Conservation (phyloP, 1,284 basidiomycete species). For the Phylloboletellus chloephorus region DNA sequence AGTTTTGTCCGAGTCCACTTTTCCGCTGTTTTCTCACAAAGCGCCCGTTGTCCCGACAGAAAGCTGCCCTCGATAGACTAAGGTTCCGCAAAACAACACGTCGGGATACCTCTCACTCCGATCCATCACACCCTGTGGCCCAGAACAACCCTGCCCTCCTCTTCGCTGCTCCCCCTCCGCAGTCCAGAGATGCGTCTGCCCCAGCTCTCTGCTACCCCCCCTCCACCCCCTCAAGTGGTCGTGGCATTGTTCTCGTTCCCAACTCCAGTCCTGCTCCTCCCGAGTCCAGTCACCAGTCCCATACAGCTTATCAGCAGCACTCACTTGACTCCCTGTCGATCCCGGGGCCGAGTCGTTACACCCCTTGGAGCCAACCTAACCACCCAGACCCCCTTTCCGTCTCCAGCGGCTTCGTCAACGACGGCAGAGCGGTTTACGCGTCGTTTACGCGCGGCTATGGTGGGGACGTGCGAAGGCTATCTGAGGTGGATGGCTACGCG, state of each 20-base stretch:
- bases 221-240: constrained; percentile 32
- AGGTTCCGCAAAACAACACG: constrained; percentile 51
- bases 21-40: constrained; percentile 31
- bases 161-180: constrained; percentile 40
- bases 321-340: constrained; percentile 41
- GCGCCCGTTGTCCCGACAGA: constrained; percentile 39
- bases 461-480: constrained; percentile 30
- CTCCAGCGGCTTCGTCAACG: constrained; percentile 53
- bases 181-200: constrained; percentile 53
- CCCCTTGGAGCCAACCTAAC: constrained; percentile 35
- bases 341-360: constrained; percentile 35
- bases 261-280: constrained; percentile 59
- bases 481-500: constrained; percentile 35
- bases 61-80: constrained; percentile 54
- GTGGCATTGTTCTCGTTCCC: constrained; percentile 61
- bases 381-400: constrained; percentile 52
- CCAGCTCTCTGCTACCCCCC: constrained; percentile 42
- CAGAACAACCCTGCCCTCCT: constrained; percentile 22
- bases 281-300: constrained; percentile 34
- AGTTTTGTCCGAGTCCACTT: constrained; percentile 26
- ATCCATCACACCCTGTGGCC: constrained; percentile 33
- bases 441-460: constrained; percentile 44
- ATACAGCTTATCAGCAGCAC: constrained; percentile 35
- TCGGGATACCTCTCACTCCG: constrained; percentile 33
- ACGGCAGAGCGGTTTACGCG: constrained; percentile 40